A percentile compares a stretch with the other conserved stretches of the same genome.
Conservation (phyloP, 306 rosid genomes). For the Senna tora region DNA sequence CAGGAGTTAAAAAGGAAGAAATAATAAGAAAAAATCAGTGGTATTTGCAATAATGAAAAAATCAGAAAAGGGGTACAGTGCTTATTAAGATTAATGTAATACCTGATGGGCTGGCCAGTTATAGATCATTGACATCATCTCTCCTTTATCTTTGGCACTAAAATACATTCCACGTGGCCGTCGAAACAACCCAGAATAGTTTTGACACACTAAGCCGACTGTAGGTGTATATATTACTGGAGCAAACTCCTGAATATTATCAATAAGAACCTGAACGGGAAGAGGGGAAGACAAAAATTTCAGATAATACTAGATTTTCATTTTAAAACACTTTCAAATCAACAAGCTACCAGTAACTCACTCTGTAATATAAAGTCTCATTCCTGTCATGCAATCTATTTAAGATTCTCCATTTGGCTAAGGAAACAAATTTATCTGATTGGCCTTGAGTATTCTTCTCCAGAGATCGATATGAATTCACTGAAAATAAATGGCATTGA, state of each 20-base stretch:
- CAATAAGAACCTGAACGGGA: slow-evolving; percentile 78
- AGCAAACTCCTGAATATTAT: slow-evolving; percentile 90
- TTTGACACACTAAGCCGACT: slow-evolving; percentile 95
- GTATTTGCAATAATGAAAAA: slow-evolving; percentile 13
- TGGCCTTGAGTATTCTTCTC: slow-evolving; percentile 90
- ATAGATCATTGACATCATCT: slow-evolving; percentile 99
- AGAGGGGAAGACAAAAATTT: slow-evolving; percentile 34
- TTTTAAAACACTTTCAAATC: slow-evolving; percentile 19
- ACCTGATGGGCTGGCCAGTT: slow-evolving; percentile 94
- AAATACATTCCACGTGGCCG: slow-evolving; percentile 99
- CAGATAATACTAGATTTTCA: slow-evolving; percentile 17
- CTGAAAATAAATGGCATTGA: slow-evolving; percentile 47
- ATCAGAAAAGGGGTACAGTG: slow-evolving; percentile 23
- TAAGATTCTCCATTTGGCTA: slow-evolving; percentile 97
- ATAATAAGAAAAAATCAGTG: background rate
- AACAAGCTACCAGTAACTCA: slow-evolving; percentile 51
- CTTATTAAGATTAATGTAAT: slow-evolving; percentile 31
- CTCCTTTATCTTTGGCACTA: slow-evolving; percentile 98
- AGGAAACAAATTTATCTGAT: slow-evolving; percentile 64
- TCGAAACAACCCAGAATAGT: slow-evolving; percentile 93
- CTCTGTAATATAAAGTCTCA: slow-evolving; percentile 94
- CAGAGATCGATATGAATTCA: slow-evolving; percentile 90
- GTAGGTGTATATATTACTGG: slow-evolving; percentile 98
- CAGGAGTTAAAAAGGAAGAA: slow-evolving; percentile 9
- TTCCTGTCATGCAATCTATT: slow-evolving; percentile 97